Conservation (phyloP, 2,329 filamentous ascomycete genomes). For the Ophiostoma novo-ulmi region DNA sequence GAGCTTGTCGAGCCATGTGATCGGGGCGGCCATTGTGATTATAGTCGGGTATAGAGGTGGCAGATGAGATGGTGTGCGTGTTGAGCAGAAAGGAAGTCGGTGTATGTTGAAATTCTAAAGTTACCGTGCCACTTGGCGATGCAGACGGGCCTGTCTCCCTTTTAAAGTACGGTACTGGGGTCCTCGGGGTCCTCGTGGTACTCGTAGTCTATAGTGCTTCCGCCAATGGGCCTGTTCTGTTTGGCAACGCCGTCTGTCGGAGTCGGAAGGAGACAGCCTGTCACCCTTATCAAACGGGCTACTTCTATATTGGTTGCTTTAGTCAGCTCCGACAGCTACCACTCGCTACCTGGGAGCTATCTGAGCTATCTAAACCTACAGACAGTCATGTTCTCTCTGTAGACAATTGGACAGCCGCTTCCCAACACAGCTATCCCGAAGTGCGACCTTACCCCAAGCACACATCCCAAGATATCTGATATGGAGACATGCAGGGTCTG, state of each 20-base stretch:
- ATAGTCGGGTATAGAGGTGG: not conserved
- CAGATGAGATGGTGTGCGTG: too few relatives aligned
- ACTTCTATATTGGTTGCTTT: not conserved
- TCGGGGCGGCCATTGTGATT: conserved; percentile 14
- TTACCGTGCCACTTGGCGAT: not conserved
- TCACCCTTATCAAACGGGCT: not conserved
- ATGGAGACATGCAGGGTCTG: not conserved
- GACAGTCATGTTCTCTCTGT: too few relatives aligned
- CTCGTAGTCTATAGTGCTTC: not conserved
- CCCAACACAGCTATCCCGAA: not conserved
- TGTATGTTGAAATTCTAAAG: not conserved
- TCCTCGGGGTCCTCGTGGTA: too few relatives aligned
- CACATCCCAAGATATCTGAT: not conserved
- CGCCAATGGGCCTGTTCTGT: not conserved
- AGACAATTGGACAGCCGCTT: not conserved
- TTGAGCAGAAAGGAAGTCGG: not conserved
- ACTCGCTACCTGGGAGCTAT: not conserved
- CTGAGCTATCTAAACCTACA: not conserved
- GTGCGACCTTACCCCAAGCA: not conserved
- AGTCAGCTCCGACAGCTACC: not conserved
- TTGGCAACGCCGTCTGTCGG: conserved; percentile 1
- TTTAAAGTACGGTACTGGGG: not conserved
- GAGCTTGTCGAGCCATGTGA: conserved; percentile 42
- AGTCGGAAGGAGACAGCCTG: not conserved
- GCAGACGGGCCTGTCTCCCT: not conserved